Evolutionary conservation across 2,329 filamentous ascomycete genomes (phyloP).

Genomic region (Calonectria naviculata): DNA sequence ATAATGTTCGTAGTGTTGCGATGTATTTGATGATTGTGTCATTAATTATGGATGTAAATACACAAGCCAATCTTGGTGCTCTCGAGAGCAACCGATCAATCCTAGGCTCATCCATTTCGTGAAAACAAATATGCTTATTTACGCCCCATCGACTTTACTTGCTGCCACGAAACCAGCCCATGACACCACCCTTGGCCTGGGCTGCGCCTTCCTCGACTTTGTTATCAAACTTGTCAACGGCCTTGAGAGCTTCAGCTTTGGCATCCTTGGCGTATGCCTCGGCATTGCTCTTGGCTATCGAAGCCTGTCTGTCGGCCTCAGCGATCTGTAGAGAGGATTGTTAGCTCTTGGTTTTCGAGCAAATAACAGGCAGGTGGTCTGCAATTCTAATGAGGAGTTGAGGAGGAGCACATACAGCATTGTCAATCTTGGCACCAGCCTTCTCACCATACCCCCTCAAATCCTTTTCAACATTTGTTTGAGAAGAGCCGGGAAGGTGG

Average conservation of each 20-base stretch:
- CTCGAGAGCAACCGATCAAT: neutral
- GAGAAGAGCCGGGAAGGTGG: conserved; percentile 71
- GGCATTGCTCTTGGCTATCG: conserved; percentile 69
- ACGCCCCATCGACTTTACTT: conserved; percentile 36
- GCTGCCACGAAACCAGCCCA: conserved; percentile 83
- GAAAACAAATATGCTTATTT: neutral
- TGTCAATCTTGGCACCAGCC: conserved; percentile 75
- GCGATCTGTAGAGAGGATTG: conserved; percentile 44
- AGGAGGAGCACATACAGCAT: conserved; percentile 65
- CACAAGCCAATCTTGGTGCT: conserved; percentile 15
- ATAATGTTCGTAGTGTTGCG: no score
- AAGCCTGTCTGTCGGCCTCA: conserved; percentile 72
- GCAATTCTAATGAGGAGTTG: neutral
- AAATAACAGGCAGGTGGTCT: neutral
- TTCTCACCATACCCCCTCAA: conserved; percentile 59
- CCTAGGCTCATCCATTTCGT: neutral
- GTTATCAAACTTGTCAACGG: conserved; percentile 85
- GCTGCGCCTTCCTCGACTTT: conserved; percentile 82
- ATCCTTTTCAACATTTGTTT: conserved; percentile 70
- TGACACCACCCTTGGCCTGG: conserved; percentile 86
- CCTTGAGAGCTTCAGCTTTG: conserved; percentile 73
- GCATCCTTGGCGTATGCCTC: conserved; percentile 71
- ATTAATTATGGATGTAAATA: conserved; percentile 17
- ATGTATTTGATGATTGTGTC: no score
- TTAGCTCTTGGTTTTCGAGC: conserved; percentile 8